Evolutionary conservation across 805 yeast genomes (phyloP).

Genomic region (Saccharomycopsis fermentans): DNA sequence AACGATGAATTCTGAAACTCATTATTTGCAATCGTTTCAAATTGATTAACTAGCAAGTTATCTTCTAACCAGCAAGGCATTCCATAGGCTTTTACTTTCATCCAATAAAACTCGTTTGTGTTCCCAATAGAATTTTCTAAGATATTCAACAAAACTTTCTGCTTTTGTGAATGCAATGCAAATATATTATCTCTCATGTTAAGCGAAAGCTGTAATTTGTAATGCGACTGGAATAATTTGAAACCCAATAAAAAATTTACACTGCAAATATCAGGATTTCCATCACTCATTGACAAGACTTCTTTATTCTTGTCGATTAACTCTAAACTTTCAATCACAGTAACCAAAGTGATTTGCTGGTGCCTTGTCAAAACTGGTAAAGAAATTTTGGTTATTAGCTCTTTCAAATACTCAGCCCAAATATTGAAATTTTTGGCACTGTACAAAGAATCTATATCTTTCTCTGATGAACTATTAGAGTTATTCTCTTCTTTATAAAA

Average conservation of each 20-base stretch:
- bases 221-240: slow-evolving; percentile 51
- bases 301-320: slow-evolving; percentile 36
- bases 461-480: slow-evolving; percentile 14
- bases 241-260: slow-evolving; percentile 61
- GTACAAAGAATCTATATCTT: slow-evolving; percentile 24
- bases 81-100: slow-evolving; percentile 44
- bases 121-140: background rate
- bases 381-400: slow-evolving; percentile 51
- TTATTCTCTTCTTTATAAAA: slow-evolving; percentile 1
- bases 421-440: slow-evolving; percentile 19
- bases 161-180: slow-evolving; percentile 79
- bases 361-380: slow-evolving; percentile 81
- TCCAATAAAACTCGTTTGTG: slow-evolving; percentile 45
- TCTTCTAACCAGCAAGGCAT: slow-evolving; percentile 60
- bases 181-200: slow-evolving; percentile 76
- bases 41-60: slow-evolving; percentile 35
- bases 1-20: slow-evolving; percentile 40
- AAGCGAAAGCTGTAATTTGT: slow-evolving; percentile 39
- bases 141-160: slow-evolving; percentile 49
- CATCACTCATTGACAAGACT: slow-evolving; percentile 11
- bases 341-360: slow-evolving; percentile 75
- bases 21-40: slow-evolving; percentile 65
- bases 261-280: slow-evolving; percentile 52
- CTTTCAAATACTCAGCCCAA: slow-evolving; percentile 30
- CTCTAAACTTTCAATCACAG: slow-evolving; percentile 54